Evolutionary conservation across 257 asterid species (phyloP).

Genomic region (Gentiana dahurica): DNA sequence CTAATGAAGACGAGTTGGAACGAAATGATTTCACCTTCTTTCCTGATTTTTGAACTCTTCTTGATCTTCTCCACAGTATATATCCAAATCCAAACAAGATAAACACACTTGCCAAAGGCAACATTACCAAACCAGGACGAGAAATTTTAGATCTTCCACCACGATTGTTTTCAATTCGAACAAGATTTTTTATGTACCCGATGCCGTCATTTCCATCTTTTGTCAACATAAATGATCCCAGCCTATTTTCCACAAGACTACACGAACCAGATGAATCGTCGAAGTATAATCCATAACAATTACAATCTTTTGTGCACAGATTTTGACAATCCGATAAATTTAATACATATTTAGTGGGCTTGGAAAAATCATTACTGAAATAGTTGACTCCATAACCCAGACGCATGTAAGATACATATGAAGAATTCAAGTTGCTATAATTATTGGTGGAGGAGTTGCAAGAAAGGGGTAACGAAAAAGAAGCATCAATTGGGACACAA

Average conservation of each 20-base stretch:
- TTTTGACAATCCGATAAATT: constrained; percentile 41
- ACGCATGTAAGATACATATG: constrained; percentile 29
- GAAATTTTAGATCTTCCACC: constrained; percentile 24
- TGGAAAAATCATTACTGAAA: constrained; percentile 49
- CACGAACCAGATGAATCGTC: constrained; percentile 54
- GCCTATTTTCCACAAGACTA: constrained; percentile 26
- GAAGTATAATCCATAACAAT: constrained; percentile 56
- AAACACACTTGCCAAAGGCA: constrained; percentile 40
- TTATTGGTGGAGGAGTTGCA: constrained; percentile 30
- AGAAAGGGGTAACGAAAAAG: constrained; percentile 35
- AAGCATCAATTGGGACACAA: constrained; percentile 39
- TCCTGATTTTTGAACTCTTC: constrained; percentile 2
- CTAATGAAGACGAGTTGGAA: constrained; percentile 17
- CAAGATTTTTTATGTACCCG: constrained; percentile 40
- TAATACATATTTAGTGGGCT: constrained; percentile 25
- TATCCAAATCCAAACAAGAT: constrained; percentile 22
- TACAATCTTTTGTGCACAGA: constrained; percentile 49
- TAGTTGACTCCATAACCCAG: constrained; percentile 48
- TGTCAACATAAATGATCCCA: constrained; percentile 48
- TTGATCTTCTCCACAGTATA: constrained; percentile 27
- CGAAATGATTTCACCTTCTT: constrained; percentile 3
- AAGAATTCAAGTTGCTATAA: constrained; percentile 10
- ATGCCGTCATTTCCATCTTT: constrained; percentile 6
- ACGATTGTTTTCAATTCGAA: constrained; percentile 9
- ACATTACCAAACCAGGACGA: constrained; percentile 28